A percentile compares a stretch with the other conserved stretches of the same genome.
phyloP scores from a whole-genome alignment of 768 basidiomycete species.

The Ramaria rubella region DNA sequence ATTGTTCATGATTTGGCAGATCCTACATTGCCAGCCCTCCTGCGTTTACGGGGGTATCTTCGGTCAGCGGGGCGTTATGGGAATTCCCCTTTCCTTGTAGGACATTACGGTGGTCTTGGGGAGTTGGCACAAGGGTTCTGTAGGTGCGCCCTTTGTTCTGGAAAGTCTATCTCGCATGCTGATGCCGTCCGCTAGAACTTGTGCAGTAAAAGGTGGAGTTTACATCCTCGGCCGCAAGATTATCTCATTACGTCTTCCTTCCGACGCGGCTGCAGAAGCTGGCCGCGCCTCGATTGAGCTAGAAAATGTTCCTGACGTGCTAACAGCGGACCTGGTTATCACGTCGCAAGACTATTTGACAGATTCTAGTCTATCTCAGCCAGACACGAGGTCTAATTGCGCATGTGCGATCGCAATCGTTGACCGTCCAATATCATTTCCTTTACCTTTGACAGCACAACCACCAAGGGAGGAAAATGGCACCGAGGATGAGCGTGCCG shows the following conservation, averaged over 20 bases:
- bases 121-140: slow-evolving; percentile 86
- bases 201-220: slow-evolving; percentile 72
- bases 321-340: slow-evolving; percentile 51
- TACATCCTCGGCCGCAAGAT: slow-evolving; percentile 64
- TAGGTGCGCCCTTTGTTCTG: slow-evolving; percentile 19
- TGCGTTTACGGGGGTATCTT: slow-evolving; percentile 67
- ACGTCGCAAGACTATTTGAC: slow-evolving; percentile 30
- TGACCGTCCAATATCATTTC: slow-evolving; percentile 32
- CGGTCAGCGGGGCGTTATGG: slow-evolving; percentile 83
- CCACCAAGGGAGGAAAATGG: slow-evolving; percentile 23
- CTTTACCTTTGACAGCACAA: slow-evolving; percentile 20
- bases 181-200: slow-evolving; percentile 47
- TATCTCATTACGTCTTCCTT: slow-evolving; percentile 15
- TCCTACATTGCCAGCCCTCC: slow-evolving; percentile 53
- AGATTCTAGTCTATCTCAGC: background rate
- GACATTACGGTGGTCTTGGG: slow-evolving; percentile 89
- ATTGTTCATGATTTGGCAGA: slow-evolving; percentile 39
- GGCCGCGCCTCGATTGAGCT: slow-evolving; percentile 32
- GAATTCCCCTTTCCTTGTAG: slow-evolving; percentile 82
- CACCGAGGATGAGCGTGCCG: slow-evolving; percentile 15
- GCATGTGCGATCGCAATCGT: slow-evolving; percentile 50
- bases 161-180: background rate
- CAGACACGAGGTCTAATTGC: slow-evolving; percentile 15
- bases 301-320: slow-evolving; percentile 52
- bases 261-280: slow-evolving; percentile 18